Percentiles rank a stretch among this genome's conserved stretches.
Evolutionary conservation across 495 filamentous ascomycete species (phyloP).

Genomic region (Tuber magnatum): DNA sequence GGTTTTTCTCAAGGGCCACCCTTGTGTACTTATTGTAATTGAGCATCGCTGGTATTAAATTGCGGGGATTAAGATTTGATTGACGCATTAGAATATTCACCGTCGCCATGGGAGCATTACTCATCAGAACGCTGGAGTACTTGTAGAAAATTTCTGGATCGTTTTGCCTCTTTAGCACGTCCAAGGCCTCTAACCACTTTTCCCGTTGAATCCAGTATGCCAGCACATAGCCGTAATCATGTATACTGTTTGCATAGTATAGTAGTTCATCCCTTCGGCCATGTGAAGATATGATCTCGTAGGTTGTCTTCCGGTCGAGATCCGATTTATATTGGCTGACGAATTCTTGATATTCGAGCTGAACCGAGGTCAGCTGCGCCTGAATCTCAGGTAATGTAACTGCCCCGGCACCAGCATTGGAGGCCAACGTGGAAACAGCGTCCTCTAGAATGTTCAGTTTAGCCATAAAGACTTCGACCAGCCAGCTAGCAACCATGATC

Average conservation of each 20-base stretch:
- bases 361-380: conserved; percentile 61
- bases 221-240: conserved; percentile 90
- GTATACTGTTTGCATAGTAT: conserved; percentile 75
- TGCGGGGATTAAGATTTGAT: conserved; percentile 73
- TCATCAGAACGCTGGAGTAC: conserved; percentile 93
- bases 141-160: conserved; percentile 90
- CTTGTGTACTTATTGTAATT: conserved; percentile 77
- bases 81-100: conserved; percentile 94
- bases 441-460: conserved; percentile 93
- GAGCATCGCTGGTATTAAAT: conserved; percentile 83
- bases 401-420: conserved; percentile 20
- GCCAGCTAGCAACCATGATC: conserved; percentile 90
- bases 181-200: conserved; percentile 81
- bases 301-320: conserved; percentile 82
- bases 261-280: conserved; percentile 87
- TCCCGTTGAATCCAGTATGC: conserved; percentile 97
- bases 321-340: conserved; percentile 73
- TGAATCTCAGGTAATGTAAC: conserved; percentile 54
- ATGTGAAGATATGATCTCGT: conserved; percentile 92
- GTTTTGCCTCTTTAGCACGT: conserved; percentile 82
- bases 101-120: conserved; percentile 69
- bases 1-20: conserved; percentile 63
- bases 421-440: conserved; percentile 77
- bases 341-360: conserved; percentile 80
- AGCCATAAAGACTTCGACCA: conserved; percentile 93